Conservation (phyloP, 345 rosid genomes). For the Eucalyptus curtisii region DNA sequence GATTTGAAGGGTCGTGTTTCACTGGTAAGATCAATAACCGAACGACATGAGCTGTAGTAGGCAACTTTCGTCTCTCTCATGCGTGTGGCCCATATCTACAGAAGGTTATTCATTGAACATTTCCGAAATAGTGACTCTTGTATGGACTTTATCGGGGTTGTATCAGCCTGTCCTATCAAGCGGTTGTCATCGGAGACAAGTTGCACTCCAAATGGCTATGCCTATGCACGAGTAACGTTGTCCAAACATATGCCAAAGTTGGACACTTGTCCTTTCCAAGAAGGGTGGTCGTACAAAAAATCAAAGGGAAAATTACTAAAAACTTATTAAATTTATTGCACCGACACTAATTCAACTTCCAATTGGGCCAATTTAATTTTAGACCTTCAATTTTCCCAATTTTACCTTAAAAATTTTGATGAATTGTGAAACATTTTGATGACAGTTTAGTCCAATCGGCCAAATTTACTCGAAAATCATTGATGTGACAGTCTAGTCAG, state of each 20-base stretch:
- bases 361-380: no score
- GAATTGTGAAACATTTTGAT: no score
- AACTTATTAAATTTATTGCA: no score
- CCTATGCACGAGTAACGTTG: not conserved
- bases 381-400: no score
- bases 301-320: no score
- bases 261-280: not conserved
- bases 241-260: not conserved
- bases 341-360: rapidly evolving
- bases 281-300: not conserved
- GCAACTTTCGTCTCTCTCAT: not conserved
- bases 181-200: not conserved
- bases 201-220: not conserved
- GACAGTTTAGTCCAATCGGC: no score
- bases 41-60: not conserved
- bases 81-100: not conserved
- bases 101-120: not conserved
- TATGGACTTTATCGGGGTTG: not conserved
- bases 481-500: no score
- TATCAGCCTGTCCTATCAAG: not conserved
- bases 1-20: no score
- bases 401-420: no score
- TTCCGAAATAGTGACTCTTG: not conserved
- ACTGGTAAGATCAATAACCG: no score
- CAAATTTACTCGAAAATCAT: no score